These are phyloP conservation scores for Golubevia pallescens DNA, from an alignment of 1,284 basidiomycete genomes.

Conservation along the genomic window DNA sequence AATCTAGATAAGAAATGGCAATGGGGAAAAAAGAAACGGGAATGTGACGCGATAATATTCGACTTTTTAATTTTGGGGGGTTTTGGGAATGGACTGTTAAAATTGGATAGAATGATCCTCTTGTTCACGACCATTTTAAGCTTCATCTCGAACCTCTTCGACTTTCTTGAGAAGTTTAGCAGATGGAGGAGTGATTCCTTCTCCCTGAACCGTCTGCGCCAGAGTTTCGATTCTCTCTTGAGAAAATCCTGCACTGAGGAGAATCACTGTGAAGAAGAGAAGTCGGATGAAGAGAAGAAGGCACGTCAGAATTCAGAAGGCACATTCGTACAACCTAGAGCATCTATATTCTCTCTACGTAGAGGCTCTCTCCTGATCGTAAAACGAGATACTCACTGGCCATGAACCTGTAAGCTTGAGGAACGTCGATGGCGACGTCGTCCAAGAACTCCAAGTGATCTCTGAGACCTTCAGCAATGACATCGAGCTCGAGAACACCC, in stretches of 20 bases:
- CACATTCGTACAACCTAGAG: too few species aligned
- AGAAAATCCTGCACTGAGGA: conserved; percentile 3
- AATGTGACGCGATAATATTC: too few species aligned
- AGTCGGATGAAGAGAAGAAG: too few species aligned
- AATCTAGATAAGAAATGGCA: too few species aligned
- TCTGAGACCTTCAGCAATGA: conserved; percentile 75
- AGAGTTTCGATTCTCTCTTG: conserved; percentile 38
- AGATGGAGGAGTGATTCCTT: conserved; percentile 55
- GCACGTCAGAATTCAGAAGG: too few species aligned
- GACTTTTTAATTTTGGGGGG: too few species aligned
- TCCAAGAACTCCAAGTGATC: conserved; percentile 77
- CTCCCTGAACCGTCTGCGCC: conserved; percentile 52
- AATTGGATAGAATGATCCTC: too few species aligned
- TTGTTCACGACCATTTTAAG: too few species aligned
- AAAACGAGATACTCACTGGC: conserved; percentile 66
- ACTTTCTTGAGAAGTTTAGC: conserved; percentile 60
- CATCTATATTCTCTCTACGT: too few species aligned
- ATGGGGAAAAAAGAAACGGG: too few species aligned
- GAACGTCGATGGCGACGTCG: conserved; percentile 86
- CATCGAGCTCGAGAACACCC: conserved; percentile 40
- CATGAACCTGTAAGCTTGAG: conserved; percentile 80
- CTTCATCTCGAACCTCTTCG: conserved; percentile 16
- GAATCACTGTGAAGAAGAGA: conserved; percentile 5
- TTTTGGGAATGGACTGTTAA: too few species aligned
- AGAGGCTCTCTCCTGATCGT: too few species aligned